phyloP scores from a whole-genome alignment of 345 rosid species.

The Sonneratia caseolaris region DNA sequence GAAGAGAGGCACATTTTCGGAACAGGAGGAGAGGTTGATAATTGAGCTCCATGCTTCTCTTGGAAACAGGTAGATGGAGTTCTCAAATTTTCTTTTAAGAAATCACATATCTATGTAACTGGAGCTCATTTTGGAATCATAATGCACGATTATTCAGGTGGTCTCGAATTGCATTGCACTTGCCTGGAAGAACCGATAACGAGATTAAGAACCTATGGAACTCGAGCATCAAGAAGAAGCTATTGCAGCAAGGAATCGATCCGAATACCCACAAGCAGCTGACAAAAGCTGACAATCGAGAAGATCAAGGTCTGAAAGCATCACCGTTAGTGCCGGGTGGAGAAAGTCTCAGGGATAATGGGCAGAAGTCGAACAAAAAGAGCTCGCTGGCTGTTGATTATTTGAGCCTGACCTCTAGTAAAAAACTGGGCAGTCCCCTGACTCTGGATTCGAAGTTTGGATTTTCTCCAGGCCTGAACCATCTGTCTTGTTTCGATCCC shows the following conservation, averaged over 20 bases:
- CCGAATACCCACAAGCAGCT: conserved; percentile 18
- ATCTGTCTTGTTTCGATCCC: not conserved
- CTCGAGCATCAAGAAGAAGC: conserved; percentile 24
- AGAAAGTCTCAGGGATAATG: not conserved
- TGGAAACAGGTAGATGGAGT: conserved; percentile 13
- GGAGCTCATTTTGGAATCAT: not conserved
- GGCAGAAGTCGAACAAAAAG: not conserved
- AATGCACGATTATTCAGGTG: conserved; percentile 7
- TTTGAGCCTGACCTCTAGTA: conserved; percentile 5
- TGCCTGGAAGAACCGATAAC: conserved; percentile 23
- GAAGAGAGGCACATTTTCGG: conserved; percentile 21
- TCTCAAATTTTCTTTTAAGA: not conserved
- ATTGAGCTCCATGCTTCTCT: conserved; percentile 13
- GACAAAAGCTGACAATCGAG: conserved; percentile 3
- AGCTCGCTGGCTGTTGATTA: not conserved
- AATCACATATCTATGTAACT: not conserved
- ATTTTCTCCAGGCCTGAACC: not conserved
- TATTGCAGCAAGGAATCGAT: conserved; percentile 15
- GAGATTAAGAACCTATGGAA: conserved; percentile 25
- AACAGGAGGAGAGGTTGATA: conserved; percentile 13
- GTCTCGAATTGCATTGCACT: conserved; percentile 18
- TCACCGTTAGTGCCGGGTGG: not conserved
- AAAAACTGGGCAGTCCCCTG: not conserved
- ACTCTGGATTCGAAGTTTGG: not conserved
- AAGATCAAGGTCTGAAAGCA: not conserved